phyloP scores from a whole-genome alignment of 768 basidiomycete species.

The Leccinellum luteum region DNA sequence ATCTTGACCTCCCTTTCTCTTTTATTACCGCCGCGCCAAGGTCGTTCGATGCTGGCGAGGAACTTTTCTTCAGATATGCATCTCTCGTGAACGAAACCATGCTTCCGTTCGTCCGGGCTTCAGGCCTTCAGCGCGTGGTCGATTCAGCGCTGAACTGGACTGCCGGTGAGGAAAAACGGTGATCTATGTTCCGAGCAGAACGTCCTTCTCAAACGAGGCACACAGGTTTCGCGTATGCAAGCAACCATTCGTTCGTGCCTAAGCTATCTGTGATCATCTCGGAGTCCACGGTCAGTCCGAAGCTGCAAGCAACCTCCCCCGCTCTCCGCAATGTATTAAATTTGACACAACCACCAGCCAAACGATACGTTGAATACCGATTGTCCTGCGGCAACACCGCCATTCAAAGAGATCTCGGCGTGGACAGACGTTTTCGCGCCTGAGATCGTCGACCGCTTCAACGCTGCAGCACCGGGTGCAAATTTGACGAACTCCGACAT shows the following conservation, averaged over 20 bases:
- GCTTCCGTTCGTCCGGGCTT: constrained; percentile 51
- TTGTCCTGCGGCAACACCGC: constrained; percentile 32
- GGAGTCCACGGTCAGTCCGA: constrained; percentile 42
- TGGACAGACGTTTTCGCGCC: constrained; percentile 57
- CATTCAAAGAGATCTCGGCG: constrained; percentile 32
- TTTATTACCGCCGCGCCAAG: constrained; percentile 20
- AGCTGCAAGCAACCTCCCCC: neutral
- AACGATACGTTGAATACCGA: constrained; percentile 74
- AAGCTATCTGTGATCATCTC: constrained; percentile 52
- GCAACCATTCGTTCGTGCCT: constrained; percentile 42
- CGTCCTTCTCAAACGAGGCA: neutral
- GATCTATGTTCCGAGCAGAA: no score
- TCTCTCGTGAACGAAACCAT: constrained; percentile 41
- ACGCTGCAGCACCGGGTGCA: constrained; percentile 59
- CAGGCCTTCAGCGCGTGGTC: constrained; percentile 53
- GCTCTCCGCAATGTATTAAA: neutral
- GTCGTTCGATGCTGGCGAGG: constrained; percentile 48
- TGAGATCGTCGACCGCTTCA: constrained; percentile 54
- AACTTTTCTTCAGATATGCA: constrained; percentile 50
- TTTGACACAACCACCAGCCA: constrained; percentile 23
- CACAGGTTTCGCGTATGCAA: constrained; percentile 47
- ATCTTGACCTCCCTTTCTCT: constrained; percentile 11
- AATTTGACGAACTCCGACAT: constrained; percentile 54
- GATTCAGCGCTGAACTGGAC: constrained; percentile 68
- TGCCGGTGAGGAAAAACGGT: constrained; percentile 38